Base-by-base conservation (phyloP, 495 filamentous ascomycete species). In the Penicillium tannophilum region DNA sequence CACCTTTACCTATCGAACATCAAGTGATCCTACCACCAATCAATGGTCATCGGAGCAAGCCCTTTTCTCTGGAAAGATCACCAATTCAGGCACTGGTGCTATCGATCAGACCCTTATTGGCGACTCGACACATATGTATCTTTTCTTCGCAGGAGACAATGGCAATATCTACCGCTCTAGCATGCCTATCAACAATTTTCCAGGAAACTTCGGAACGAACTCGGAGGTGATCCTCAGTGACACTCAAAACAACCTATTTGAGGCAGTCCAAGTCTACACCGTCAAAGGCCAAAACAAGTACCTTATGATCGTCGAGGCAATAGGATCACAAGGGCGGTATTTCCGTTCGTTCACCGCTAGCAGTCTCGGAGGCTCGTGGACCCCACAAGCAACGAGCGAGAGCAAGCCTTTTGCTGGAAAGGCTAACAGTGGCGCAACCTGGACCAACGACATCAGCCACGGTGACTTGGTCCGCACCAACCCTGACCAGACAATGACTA, bases 391-490 rank as follows among this genome's bases (percentile, higher is more conserved):
- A 3, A 66, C 67, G 1, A 77, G 47, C 24, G 84, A 87, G 72
- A 75, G 63, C 61, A 52, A 64, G 6, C 79, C 86, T 4, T 88
- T 87, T 51, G 86, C 86, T 3, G 84, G 86, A 51, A 83, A 82
- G 66, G 79, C 79, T 20, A 87, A 88, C 65, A 85, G 79, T 56
- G 82, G 81, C 50, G 81, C 82, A 1, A 78, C 76, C 45, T 88
- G 86, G 86, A 86, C 84, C 44, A 78, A 84, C 66, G 83, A 86
- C 55, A 86, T 88, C 65, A 85, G 81, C 59, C 83, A 85, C 54
- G 86, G 86, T 16, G 84, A 87, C 49, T 59, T 88, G 43, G 69
- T 88, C 26, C 75, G 84, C 55, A 67, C 26, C 49, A 81, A 74
- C 52, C 58, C 76, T 6, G 84, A 88, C 60, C 78, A 88, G 67